Base-by-base conservation (phyloP, 306 rosid genomes). In the Ormosia semicastrata region DNA sequence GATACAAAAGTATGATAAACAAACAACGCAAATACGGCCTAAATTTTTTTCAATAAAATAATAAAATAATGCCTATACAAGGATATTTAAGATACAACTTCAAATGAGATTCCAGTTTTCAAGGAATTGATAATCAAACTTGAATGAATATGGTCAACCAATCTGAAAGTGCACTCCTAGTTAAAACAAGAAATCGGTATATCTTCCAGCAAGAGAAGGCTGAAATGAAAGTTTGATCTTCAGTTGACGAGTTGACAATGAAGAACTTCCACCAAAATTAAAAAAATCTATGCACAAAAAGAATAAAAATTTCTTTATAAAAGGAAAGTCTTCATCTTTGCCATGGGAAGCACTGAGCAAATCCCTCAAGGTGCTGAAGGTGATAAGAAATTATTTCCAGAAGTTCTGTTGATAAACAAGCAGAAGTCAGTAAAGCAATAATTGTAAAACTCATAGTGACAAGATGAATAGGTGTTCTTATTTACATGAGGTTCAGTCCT, bases 371-470 rank as follows among this genome's bases (percentile, higher is more conserved):
- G 53, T 79, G 94, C 81, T 44, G 93, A 84, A 62, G 93, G 89
- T 24, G 91, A 73, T 30, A 57, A 68, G 54, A 91, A 80, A 65
- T 73, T 85, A 85, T 95, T 95, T 81, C 99, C 98, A 58, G 89
- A 77, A 69, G 77, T 75, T 86, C 97, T 95, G 91, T 79, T 78
- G 75, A 70, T 78, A 68, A 85, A 68, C 65, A 79, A 1, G 81
- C 63, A 83, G 72, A 36, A 44, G 77, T 89, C 70, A 90, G 84
- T 40, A 73, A 64, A 41, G 39, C 44, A 67, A 80, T 29, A 32
- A 52, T 56, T 40, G 56, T 33, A n/a, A 37, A 65, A 52, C n/a
- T 56, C 40, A 44, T 5, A 64, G 41, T 76, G 17, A 65, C 13
- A 75, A 71, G 77, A 58, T 66, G 12, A 46, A 60, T 15, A 63